Evolutionary conservation across 2,329 filamentous ascomycete species (phyloP), one percentile per base, ranked within the genome.

Genomic region (Colletotrichum phormii): DNA sequence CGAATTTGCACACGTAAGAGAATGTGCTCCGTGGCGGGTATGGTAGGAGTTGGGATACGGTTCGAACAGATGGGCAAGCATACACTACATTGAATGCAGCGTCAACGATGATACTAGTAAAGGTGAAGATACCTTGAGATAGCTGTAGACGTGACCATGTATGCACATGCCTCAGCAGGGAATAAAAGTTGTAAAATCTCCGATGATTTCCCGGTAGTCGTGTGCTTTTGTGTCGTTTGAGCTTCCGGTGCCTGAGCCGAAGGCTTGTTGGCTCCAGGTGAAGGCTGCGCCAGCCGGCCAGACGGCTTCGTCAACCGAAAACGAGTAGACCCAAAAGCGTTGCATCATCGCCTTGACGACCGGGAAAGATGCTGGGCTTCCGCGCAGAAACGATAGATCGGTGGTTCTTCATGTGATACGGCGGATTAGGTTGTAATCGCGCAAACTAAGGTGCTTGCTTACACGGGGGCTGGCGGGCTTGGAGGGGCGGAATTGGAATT

Each of bases 181-280:
- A 42, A 22, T 35, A 49, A 6, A 13, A 37, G 13, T 37, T 46
- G 29, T n/a, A 51, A 37, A 24, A 22, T 24, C 33, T 26, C 66
- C 66, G 70, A 64, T 2, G 42, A 64, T 72, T 54, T 33, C 11
- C 66, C 65, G 60, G 26, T n/a, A 15, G 26, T n/a, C 5, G 55
- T 51, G 65, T 18, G 33, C 15, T 22, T n/a, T 33, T 37, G 51
- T 60, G 54, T 61, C 60, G 46, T 57, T n/a, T 46, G 37, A 57
- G 62, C 51, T 57, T 46, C 66, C 59, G n/a, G 42, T 57, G 26
- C 15, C 35, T 58, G 63, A 71, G 71, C 65, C 65, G 42, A 70
- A 73, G 71, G 73, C 61, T 73, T 65, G 73, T 64, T 73, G 65
- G 73, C 54, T 74, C 62, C 58, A 73, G 12, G 63, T 26, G 31